These are phyloP conservation scores for Grammothele lineata DNA, from an alignment of 768 basidiomycete species.

Conservation along the genomic window DNA sequence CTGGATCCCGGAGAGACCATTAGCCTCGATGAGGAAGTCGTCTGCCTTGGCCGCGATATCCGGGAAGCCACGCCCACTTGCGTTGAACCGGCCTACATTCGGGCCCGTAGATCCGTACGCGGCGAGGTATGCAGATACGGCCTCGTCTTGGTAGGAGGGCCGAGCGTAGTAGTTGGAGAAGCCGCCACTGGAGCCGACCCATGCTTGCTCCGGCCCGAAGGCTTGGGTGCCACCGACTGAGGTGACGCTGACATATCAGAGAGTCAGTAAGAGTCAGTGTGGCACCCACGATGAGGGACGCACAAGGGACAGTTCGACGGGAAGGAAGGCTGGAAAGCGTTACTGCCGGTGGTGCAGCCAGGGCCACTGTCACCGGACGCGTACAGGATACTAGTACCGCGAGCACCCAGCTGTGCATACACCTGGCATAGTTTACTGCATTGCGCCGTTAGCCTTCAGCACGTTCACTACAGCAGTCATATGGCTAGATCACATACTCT, in stretches of 20 bases:
- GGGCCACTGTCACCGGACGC: constrained; percentile 36
- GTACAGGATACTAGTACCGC: constrained; percentile 32
- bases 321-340: constrained; percentile 31
- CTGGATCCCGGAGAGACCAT: constrained; percentile 22
- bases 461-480: constrained; percentile 35
- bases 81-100: constrained; percentile 27
- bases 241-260: constrained; percentile 23
- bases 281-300: neutral
- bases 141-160: constrained; percentile 34
- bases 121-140: constrained; percentile 33
- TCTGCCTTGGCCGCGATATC: constrained; percentile 40
- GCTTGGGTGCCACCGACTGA: constrained; percentile 31
- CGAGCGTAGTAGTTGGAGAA: constrained; percentile 31
- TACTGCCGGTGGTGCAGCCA: constrained; percentile 20
- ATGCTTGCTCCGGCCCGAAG: constrained; percentile 31
- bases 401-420: constrained; percentile 31
- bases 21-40: constrained; percentile 19
- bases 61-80: constrained; percentile 41
- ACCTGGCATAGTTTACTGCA: constrained; percentile 29
- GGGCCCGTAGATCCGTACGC: constrained; percentile 21
- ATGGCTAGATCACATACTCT: constrained; percentile 40
- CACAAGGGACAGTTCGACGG: constrained; percentile 33
- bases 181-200: constrained; percentile 30
- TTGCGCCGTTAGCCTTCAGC: constrained; percentile 32
- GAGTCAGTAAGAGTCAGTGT: neutral